Evolutionary conservation across 2,329 filamentous ascomycete genomes (phyloP).

Genomic region (Colletotrichum gloeosporioides): DNA sequence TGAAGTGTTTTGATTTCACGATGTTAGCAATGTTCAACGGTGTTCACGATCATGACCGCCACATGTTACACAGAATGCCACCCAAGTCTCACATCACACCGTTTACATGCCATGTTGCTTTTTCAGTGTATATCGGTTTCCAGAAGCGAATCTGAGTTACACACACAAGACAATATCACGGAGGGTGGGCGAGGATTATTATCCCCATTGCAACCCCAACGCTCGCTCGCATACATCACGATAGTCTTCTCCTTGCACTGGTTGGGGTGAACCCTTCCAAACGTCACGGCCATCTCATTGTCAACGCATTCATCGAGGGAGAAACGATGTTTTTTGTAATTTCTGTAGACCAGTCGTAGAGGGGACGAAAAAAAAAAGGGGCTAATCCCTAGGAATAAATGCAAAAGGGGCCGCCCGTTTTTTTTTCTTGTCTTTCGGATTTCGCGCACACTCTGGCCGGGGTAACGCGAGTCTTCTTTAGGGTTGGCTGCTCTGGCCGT

Average conservation of each 20-base stretch:
- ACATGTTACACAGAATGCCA: background rate
- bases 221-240: background rate
- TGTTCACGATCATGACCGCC: background rate
- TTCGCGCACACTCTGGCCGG: background rate
- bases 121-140: background rate
- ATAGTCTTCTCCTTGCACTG: background rate
- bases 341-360: constrained; percentile 1
- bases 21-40: background rate
- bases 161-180: background rate
- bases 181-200: background rate
- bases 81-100: background rate
- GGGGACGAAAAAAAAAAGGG: background rate
- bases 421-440: background rate
- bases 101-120: background rate
- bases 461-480: background rate
- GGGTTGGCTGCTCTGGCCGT: background rate
- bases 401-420: constrained; percentile 19
- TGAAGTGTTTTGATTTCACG: background rate
- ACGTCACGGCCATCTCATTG: background rate
- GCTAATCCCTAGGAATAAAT: constrained; percentile 16
- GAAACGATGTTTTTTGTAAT: background rate
- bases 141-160: background rate
- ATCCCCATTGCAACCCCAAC: background rate
- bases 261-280: background rate
- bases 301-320: background rate